A percentile compares a stretch with the other conserved stretches of the same genome.
phyloP scores from a whole-genome alignment of 1,284 basidiomycete species.

The Veloboletus limbatus region DNA sequence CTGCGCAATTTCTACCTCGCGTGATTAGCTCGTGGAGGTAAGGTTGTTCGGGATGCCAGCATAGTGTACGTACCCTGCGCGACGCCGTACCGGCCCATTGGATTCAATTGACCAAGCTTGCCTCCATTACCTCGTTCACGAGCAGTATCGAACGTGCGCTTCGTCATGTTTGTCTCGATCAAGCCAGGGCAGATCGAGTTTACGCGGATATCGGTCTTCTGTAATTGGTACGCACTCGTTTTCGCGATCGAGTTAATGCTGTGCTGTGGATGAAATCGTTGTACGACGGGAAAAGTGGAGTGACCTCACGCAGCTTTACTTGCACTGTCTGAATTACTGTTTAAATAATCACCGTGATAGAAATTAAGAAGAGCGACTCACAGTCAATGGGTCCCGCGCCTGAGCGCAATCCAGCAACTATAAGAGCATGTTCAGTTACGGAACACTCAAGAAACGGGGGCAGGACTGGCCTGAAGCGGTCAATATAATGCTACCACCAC shows the following conservation, averaged over 20 bases:
- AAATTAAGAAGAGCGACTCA: constrained; percentile 39
- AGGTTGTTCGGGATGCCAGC: not conserved
- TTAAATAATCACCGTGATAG: constrained; percentile 5
- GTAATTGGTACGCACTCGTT: constrained; percentile 78
- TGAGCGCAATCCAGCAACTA: constrained; percentile 82
- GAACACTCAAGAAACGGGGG: constrained; percentile 1
- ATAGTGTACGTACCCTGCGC: constrained; percentile 55
- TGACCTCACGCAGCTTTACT: constrained; percentile 81
- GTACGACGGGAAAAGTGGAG: not conserved
- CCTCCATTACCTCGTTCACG: constrained; percentile 65
- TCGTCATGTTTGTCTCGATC: constrained; percentile 90
- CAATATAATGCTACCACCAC: constrained; percentile 83
- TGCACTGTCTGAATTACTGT: constrained; percentile 65
- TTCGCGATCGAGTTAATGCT: constrained; percentile 87
- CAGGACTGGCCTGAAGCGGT: constrained; percentile 74
- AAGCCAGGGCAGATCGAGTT: constrained; percentile 91
- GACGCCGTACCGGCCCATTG: constrained; percentile 77
- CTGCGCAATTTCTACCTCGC: constrained; percentile 71
- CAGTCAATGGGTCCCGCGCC: constrained; percentile 87
- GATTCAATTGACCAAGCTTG: constrained; percentile 87
- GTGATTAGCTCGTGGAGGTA: constrained; percentile 22
- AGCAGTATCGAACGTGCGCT: constrained; percentile 71
- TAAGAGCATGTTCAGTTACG: constrained; percentile 5
- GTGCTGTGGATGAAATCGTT: constrained; percentile 10
- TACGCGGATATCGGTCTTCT: constrained; percentile 79